phyloP scores from a whole-genome alignment of 2,329 filamentous ascomycete genomes.

The Aureobasidium sp. region DNA sequence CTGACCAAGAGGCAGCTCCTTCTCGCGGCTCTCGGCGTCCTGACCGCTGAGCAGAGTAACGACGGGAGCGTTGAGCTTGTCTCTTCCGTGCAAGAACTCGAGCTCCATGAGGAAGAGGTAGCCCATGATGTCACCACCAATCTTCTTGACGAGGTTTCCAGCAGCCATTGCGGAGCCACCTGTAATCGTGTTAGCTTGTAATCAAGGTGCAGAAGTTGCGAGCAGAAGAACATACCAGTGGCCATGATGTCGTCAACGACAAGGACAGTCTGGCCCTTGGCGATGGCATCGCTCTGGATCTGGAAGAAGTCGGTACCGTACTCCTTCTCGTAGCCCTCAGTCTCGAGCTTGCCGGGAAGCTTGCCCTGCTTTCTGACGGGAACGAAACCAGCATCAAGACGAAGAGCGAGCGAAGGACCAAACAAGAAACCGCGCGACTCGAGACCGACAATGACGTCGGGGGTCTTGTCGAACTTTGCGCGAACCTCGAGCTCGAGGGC shows the following conservation, averaged over 20 bases:
- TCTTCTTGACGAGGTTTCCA: slow-evolving; percentile 73
- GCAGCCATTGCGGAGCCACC: slow-evolving; percentile 88
- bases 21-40: slow-evolving; percentile 22
- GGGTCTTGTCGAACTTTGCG: slow-evolving; percentile 47
- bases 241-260: slow-evolving; percentile 98
- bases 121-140: slow-evolving; percentile 77
- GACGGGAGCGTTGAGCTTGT: slow-evolving; percentile 77
- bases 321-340: slow-evolving; percentile 85
- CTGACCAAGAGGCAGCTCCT: slow-evolving; percentile 17
- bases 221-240: slow-evolving; percentile 59
- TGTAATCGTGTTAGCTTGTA: slow-evolving; percentile 29
- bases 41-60: slow-evolving; percentile 71
- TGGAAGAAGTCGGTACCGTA: slow-evolving; percentile 94
- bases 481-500: slow-evolving; percentile 78
- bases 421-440: slow-evolving; percentile 95
- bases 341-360: slow-evolving; percentile 76
- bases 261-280: slow-evolving; percentile 78
- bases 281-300: slow-evolving; percentile 82
- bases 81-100: slow-evolving; percentile 81
- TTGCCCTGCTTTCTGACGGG: slow-evolving; percentile 94
- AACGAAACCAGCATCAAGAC: slow-evolving; percentile 77
- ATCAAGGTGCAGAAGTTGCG: not conserved
- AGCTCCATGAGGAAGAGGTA: slow-evolving; percentile 96
- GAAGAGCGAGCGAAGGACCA: slow-evolving; percentile 78
- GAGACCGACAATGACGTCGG: slow-evolving; percentile 83